Evolutionary conservation across 345 rosid genomes (phyloP), one percentile per base, ranked within the genome.

Genomic region (Cardamine occulta): DNA sequence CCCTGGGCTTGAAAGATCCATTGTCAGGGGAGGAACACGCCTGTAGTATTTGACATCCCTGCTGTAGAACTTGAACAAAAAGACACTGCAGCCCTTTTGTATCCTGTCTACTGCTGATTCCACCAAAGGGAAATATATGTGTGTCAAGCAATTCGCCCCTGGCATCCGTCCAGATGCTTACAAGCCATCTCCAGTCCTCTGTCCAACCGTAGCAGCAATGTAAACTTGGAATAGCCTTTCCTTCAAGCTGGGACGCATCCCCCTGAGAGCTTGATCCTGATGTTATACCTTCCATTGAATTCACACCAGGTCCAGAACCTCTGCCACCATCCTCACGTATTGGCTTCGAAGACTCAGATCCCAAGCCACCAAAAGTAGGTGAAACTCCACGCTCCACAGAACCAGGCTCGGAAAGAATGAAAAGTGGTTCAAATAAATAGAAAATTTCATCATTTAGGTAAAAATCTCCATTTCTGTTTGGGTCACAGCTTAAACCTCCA

Each of bases 151-250:
- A 81, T 88, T 96, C 99, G 78, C 98, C 99, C 86, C 98, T 84
- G 35, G 94, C 90, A 85, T 96, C 99, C n/a, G 99, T 93, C 99
- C 99, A 96, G 77, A 93, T 83, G 86, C 98, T 92, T 72, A 89
- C 98, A 65, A 96, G 90, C 98, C 99, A 96, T 61, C 97, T 91
- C 99, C 99, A 96, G 83, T 96, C 99, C 80, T 96, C 99, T 52
- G 99, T 91, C 99, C 99, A 96, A 19, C 98, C 98, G 74, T 96
- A 96, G 83, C 98, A 96, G 77, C 99, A 96, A 79, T 96, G 99
- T 64, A 96, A 82, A 74, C 96, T 89, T 44, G 98, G 93, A 74
- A 74, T 84, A 61, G 83, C 55, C 79, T 89, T 95, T 73, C 88
- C 96, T 78, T 88, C 94, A 21, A 84, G 67, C 78, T 86, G 96